Conservation (phyloP, 2,329 filamentous ascomycete species). For the Fusarium equiseti region DNA sequence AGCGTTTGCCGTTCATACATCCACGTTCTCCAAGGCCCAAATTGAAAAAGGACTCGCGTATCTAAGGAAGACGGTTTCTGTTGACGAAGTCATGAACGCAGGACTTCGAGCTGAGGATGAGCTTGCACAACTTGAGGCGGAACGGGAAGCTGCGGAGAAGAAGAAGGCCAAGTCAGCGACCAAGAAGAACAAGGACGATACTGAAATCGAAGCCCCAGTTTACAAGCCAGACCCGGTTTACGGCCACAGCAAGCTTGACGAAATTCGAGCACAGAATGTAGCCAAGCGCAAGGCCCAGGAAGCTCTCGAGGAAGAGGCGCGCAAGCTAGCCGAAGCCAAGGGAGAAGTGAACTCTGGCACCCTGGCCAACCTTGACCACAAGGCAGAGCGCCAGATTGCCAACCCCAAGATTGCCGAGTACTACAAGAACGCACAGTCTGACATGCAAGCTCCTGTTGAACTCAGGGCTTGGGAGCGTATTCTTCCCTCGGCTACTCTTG, state of each 20-base stretch:
- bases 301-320: slow-evolving; percentile 57
- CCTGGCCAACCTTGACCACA: slow-evolving; percentile 56
- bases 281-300: slow-evolving; percentile 63
- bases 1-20: slow-evolving; percentile 61
- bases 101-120: slow-evolving; percentile 73
- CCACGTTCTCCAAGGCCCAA: slow-evolving; percentile 57
- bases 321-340: slow-evolving; percentile 57
- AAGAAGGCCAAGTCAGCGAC: slow-evolving; percentile 38
- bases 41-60: slow-evolving; percentile 64
- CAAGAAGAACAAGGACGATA: slow-evolving; percentile 42
- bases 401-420: slow-evolving; percentile 56
- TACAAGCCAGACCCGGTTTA: slow-evolving; percentile 64
- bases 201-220: slow-evolving; percentile 19
- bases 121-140: slow-evolving; percentile 64
- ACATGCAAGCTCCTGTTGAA: slow-evolving; percentile 64
- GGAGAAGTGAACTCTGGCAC: slow-evolving; percentile 54
- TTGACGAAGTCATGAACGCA: slow-evolving; percentile 72
- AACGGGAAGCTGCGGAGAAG: slow-evolving; percentile 46
- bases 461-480: slow-evolving; percentile 65
- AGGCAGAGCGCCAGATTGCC: slow-evolving; percentile 54
- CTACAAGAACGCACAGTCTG: slow-evolving; percentile 61
- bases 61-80: slow-evolving; percentile 65
- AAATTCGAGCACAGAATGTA: slow-evolving; percentile 66
- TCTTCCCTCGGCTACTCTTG: slow-evolving; percentile 64
- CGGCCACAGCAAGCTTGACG: slow-evolving; percentile 68